These are phyloP conservation scores for Colletotrichum plurivorum DNA, from an alignment of 2,329 filamentous ascomycete species.

Conservation along the genomic window DNA sequence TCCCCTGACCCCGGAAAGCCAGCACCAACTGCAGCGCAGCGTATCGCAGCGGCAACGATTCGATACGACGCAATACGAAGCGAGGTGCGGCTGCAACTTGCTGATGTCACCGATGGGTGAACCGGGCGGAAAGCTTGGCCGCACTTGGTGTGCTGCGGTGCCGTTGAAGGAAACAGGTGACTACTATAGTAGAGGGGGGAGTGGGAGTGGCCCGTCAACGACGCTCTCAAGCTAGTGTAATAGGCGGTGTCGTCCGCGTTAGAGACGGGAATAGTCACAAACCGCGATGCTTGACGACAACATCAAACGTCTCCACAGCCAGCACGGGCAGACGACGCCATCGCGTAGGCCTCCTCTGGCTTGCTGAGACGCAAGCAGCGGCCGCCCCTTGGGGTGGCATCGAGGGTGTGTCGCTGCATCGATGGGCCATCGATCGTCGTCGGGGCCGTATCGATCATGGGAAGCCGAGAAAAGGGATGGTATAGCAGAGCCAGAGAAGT, in stretches of 20 bases:
- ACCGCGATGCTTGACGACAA: not conserved
- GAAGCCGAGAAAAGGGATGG: not conserved
- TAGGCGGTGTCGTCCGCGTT: too few relatives aligned
- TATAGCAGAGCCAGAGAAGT: not conserved
- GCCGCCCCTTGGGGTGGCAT: constrained; percentile 16
- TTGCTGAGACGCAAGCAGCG: not conserved
- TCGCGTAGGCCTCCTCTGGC: not conserved
- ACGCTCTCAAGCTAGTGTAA: too few relatives aligned
- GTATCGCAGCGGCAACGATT: not conserved
- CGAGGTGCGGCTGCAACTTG: not conserved
- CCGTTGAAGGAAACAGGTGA: too few relatives aligned
- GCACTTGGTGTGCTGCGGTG: not conserved
- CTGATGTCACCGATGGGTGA: not conserved
- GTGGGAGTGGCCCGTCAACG: too few relatives aligned
- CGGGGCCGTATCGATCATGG: constrained; percentile 10
- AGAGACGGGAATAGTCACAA: not conserved
- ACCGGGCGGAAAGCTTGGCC: constrained; percentile 6
- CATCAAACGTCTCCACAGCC: not conserved
- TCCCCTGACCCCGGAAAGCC: constrained; percentile 64
- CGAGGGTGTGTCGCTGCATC: not conserved
- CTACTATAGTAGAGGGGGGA: too few relatives aligned
- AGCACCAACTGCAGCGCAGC: too few relatives aligned
- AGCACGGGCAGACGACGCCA: not conserved
- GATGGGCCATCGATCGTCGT: constrained; percentile 14
- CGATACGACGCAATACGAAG: not conserved